These are phyloP conservation scores for Caryocar brasiliense DNA, from an alignment of 441 rosid genomes.

Conservation along the genomic window DNA sequence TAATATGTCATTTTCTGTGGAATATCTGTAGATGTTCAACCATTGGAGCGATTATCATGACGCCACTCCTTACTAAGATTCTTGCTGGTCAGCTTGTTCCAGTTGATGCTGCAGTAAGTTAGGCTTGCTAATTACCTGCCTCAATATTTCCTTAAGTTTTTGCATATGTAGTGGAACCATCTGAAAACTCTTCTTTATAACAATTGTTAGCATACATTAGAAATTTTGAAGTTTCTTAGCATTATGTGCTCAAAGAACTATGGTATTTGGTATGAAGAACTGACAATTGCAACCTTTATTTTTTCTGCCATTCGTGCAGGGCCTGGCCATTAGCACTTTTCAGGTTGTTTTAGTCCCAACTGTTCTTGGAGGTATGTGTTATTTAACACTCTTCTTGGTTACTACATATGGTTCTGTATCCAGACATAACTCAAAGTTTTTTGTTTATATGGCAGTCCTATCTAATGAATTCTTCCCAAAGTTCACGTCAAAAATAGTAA, in stretches of 20 bases:
- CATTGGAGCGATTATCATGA: slow-evolving; percentile 88
- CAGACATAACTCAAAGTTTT: neutral
- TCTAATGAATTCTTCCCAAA: slow-evolving; percentile 86
- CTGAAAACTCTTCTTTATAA: neutral
- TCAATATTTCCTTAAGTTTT: neutral
- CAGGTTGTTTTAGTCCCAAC: slow-evolving; percentile 93
- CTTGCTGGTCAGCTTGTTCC: slow-evolving; percentile 99
- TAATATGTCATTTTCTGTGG: slow-evolving; percentile 5
- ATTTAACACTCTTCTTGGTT: neutral
- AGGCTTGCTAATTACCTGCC: neutral
- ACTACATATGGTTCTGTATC: neutral
- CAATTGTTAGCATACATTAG: no score
- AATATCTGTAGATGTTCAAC: slow-evolving; percentile 70
- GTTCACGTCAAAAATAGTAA: slow-evolving; percentile 66
- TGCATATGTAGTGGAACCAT: neutral
- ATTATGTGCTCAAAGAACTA: neutral
- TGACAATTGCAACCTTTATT: slow-evolving; percentile 1
- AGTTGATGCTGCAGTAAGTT: slow-evolving; percentile 81
- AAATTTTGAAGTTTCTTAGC: neutral
- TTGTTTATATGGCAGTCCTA: slow-evolving; percentile 45
- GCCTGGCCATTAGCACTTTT: slow-evolving; percentile 86
- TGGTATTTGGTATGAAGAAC: slow-evolving; percentile 1
- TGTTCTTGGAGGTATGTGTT: slow-evolving; percentile 76
- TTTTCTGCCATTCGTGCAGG: slow-evolving; percentile 35
- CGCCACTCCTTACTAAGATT: slow-evolving; percentile 92